Evolutionary conservation across 495 filamentous ascomycete genomes (phyloP).

Genomic region (Parmelia sp.): DNA sequence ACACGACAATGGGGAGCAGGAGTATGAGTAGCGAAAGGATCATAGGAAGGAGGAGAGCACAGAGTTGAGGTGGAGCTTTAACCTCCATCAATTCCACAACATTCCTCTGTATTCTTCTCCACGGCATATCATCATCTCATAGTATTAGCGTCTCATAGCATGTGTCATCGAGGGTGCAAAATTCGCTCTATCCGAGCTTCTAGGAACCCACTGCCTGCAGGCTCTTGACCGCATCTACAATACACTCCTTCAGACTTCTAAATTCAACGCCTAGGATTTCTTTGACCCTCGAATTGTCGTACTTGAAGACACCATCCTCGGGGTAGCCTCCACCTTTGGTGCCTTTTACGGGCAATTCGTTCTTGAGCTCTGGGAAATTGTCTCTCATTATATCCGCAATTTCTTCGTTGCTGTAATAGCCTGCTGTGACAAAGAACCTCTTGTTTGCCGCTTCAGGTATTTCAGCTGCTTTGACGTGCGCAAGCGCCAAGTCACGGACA

Average conservation of each 20-base stretch:
- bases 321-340: conserved; percentile 35
- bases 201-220: conserved; percentile 42
- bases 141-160: background rate
- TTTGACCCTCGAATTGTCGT: conserved; percentile 49
- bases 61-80: too few species aligned
- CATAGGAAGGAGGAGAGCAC: too few species aligned
- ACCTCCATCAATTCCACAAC: too few species aligned
- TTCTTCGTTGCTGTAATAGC: conserved; percentile 59
- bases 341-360: conserved; percentile 51
- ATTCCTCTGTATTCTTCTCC: too few species aligned
- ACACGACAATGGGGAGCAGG: too few species aligned
- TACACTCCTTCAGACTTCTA: conserved; percentile 45
- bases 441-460: conserved; percentile 59
- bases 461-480: conserved; percentile 67
- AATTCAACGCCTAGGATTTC: conserved; percentile 56
- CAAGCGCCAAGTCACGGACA: conserved; percentile 63
- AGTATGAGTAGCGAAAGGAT: too few species aligned
- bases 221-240: conserved; percentile 51
- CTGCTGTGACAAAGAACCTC: conserved; percentile 62
- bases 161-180: background rate
- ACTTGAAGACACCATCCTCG: conserved; percentile 36
- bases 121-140: too few species aligned
- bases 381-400: conserved; percentile 59
- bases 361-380: conserved; percentile 57
- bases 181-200: background rate